Conservation (phyloP, 495 filamentous ascomycete species). For the Hypoxylon subgilvum region DNA sequence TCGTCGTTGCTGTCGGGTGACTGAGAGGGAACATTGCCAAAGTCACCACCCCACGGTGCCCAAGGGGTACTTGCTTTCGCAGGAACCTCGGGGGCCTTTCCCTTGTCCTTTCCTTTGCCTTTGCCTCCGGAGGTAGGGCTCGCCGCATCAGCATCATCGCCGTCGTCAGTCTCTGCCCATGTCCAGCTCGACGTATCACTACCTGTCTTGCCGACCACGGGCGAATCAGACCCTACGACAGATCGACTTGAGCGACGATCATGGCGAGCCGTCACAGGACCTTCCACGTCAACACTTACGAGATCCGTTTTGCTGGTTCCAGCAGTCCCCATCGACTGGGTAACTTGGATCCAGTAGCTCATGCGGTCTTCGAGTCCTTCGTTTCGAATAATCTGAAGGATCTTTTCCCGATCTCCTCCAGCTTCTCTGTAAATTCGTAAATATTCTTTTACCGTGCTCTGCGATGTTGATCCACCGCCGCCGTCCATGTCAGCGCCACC, state of each 20-base stretch:
- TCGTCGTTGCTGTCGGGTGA: not conserved
- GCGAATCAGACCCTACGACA: constrained; percentile 22
- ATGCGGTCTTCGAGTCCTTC: constrained; percentile 65
- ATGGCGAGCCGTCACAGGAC: not conserved
- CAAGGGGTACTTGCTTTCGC: constrained; percentile 11
- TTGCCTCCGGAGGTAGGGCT: constrained; percentile 36
- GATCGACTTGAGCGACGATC: constrained; percentile 15
- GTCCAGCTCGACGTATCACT: constrained; percentile 43
- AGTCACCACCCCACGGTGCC: constrained; percentile 31
- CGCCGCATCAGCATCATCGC: constrained; percentile 20
- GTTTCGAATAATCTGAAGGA: constrained; percentile 66
- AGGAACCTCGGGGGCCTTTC: constrained; percentile 24
- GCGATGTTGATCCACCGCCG: constrained; percentile 11
- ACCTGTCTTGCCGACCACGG: constrained; percentile 23
- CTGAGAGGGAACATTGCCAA: constrained; percentile 15
- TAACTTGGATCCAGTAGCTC: constrained; percentile 54
- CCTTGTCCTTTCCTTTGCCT: constrained; percentile 53
- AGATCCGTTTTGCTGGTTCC: constrained; percentile 5
- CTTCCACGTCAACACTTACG: not conserved
- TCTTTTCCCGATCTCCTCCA: constrained; percentile 63
- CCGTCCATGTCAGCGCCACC: not conserved
- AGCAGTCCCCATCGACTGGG: constrained; percentile 33
- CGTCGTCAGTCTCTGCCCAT: constrained; percentile 44
- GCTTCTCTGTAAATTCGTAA: constrained; percentile 60
- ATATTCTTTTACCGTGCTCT: constrained; percentile 50